Conservation (phyloP, 139 green algal species). For the Deuterostichococcus epilithicus region DNA sequence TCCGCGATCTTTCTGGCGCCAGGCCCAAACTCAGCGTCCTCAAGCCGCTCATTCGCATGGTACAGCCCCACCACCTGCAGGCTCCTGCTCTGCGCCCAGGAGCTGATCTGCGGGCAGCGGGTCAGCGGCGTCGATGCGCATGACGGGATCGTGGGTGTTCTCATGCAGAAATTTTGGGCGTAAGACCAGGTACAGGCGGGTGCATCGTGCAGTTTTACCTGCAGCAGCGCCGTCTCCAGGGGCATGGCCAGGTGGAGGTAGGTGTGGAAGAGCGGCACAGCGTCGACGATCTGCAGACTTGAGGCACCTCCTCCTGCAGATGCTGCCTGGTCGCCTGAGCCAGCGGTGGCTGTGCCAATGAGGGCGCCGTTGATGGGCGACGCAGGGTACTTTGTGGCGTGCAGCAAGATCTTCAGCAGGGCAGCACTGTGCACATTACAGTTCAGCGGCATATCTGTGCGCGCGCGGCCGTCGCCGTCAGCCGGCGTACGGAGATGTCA, state of each 20-base stretch:
- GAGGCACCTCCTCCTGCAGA: neutral
- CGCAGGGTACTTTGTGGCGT: constrained; percentile 56
- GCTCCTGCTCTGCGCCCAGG: constrained; percentile 10
- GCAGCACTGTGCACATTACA: constrained; percentile 22
- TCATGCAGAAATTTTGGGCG: too few relatives aligned
- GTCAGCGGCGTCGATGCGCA: too few relatives aligned
- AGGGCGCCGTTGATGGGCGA: constrained; percentile 48
- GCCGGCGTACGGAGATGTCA: too few relatives aligned
- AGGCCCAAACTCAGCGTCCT: constrained; percentile 49
- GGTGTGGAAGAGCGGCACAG: constrained; percentile 63
- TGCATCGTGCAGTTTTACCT: constrained; percentile 32
- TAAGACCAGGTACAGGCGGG: too few relatives aligned
- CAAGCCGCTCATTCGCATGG: constrained; percentile 58
- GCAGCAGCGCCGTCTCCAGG: constrained; percentile 54
- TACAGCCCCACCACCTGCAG: constrained; percentile 74
- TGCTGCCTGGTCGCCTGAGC: neutral
- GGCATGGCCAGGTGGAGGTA: constrained; percentile 46
- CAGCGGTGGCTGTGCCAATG: constrained; percentile 27
- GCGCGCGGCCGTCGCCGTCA: too few relatives aligned
- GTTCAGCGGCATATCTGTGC: neutral
- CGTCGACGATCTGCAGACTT: constrained; percentile 39
- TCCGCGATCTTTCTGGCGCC: constrained; percentile 52
- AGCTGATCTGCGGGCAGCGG: neutral
- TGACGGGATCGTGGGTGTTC: too few relatives aligned
- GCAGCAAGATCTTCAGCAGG: constrained; percentile 49